Conservation (phyloP, 352 stramenopile species). For the Globisporangium recalcitrans region DNA sequence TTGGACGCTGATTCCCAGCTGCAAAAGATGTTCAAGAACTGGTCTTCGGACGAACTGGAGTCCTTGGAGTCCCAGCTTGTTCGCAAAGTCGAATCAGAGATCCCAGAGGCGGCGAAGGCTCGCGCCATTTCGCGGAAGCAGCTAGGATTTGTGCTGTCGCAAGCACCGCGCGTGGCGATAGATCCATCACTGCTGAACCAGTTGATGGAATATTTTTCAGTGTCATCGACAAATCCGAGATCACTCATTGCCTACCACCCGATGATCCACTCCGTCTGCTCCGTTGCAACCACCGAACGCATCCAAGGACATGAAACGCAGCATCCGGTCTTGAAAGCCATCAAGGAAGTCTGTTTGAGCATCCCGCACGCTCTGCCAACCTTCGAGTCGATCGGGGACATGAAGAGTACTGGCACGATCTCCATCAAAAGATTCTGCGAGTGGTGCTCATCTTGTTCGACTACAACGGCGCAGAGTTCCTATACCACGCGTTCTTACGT, state of each 20-base stretch:
- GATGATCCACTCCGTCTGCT: slow-evolving; percentile 46
- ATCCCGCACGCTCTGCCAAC: slow-evolving; percentile 26
- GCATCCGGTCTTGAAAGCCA: slow-evolving; percentile 21
- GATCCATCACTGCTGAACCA: slow-evolving; percentile 31
- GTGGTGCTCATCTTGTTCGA: slow-evolving; percentile 50
- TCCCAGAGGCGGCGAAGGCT: slow-evolving; percentile 25
- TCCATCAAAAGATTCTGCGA: slow-evolving; percentile 44
- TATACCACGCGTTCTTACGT: slow-evolving; percentile 48
- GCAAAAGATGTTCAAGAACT: slow-evolving; percentile 34
- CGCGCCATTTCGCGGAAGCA: slow-evolving; percentile 41
- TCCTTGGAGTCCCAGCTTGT: slow-evolving; percentile 28
- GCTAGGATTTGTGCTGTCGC: slow-evolving; percentile 44
- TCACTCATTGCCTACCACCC: slow-evolving; percentile 31
- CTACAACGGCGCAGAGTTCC: slow-evolving; percentile 36
- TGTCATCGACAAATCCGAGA: slow-evolving; percentile 12
- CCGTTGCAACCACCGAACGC: slow-evolving; percentile 27
- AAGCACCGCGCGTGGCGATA: slow-evolving; percentile 37
- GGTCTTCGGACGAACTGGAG: slow-evolving; percentile 37
- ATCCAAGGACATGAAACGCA: slow-evolving; percentile 24
- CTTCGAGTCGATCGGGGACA: slow-evolving; percentile 41
- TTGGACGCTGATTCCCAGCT: slow-evolving; percentile 33
- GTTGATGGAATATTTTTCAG: slow-evolving; percentile 42
- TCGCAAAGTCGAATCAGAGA: slow-evolving; percentile 33
- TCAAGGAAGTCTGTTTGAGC: slow-evolving; percentile 29
- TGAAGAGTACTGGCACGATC: slow-evolving; percentile 35